Evolutionary conservation across 495 filamentous ascomycete species (phyloP), one percentile per base, ranked within the genome.

Genomic region (Hypoxylon fuscum): DNA sequence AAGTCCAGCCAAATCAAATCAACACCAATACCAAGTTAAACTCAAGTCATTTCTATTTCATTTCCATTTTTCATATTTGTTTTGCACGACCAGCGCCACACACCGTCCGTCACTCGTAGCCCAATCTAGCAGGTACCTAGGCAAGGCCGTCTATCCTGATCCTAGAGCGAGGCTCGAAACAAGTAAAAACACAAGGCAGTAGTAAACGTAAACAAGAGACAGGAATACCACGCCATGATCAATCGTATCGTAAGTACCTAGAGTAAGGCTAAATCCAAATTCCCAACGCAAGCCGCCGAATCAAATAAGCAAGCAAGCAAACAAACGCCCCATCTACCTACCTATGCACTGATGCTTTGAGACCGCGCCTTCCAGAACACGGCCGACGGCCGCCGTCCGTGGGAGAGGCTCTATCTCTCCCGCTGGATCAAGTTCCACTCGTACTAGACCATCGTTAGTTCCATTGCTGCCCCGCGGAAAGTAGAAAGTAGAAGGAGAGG

Each of bases 381-480:
- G 22, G 22, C 17, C 18, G 45, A 49, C 17, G 48, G 11, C 23
- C 32, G 46, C 17, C 22, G 31, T 15, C 9, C 22, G 2, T 29
- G 60, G 44, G 58, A 55, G 5, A 64, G 42, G 46, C 60, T 66
- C 66, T 74, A 83, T 66, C 81, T 73, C 66, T 83, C 80, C 54
- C 87, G 76, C 66, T 90, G 89, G n/a, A 94, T 83, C 69, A 91
- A 86, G 65, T 90, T 90, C 92, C 92, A 96, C 75, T 96, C 90
- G 72, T 92, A 95, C 90, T 94, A 54, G 18, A 37, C 46, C 25
- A 27, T 27, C 15, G 59, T 75, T 68, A 73, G 64, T 64, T 15
- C 12, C 12, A 14, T 4, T 31, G 11, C 23, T 4, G 1, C 31
- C n/a, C 9, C 10, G 18, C 22, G 20, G 5, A 6, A 11, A 4